Evolutionary conservation across 371 early-diverging fungal species (phyloP).

Genomic region (Circinella umbellata): DNA sequence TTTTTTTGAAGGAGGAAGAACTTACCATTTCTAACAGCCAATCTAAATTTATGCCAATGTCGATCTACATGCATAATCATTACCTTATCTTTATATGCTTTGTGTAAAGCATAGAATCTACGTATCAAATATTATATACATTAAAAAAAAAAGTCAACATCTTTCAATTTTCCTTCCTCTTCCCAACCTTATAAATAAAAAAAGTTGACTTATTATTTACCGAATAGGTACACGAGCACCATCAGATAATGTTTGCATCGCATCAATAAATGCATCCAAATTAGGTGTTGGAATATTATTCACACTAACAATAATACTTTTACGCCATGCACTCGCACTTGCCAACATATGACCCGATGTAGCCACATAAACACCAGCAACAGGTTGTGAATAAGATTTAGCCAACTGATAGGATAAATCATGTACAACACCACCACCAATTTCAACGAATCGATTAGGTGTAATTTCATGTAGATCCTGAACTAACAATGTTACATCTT

Average conservation of each 20-base stretch:
- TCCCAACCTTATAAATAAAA: too few species aligned
- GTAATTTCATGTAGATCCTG: constrained; percentile 84
- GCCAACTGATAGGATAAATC: constrained; percentile 87
- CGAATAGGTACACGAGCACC: constrained; percentile 80
- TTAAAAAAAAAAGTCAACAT: background rate
- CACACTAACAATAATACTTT: constrained; percentile 69
- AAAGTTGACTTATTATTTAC: background rate
- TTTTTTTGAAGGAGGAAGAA: too few species aligned
- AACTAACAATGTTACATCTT: constrained; percentile 55
- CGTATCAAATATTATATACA: background rate
- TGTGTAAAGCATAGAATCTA: constrained; percentile 68
- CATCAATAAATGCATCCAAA: constrained; percentile 77
- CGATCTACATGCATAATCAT: constrained; percentile 82
- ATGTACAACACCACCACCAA: constrained; percentile 87
- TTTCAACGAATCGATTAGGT: constrained; percentile 74
- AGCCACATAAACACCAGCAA: constrained; percentile 82
- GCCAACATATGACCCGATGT: constrained; percentile 75
- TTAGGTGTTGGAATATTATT: constrained; percentile 78
- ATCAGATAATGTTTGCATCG: constrained; percentile 73
- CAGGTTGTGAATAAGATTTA: constrained; percentile 72
- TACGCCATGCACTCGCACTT: constrained; percentile 68
- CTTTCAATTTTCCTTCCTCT: background rate
- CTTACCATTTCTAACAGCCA: constrained; percentile 77
- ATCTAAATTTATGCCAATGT: constrained; percentile 82
- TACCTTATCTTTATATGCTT: constrained; percentile 76